Percentiles rank a stretch among this genome's conserved stretches.
Evolutionary conservation across 495 filamentous ascomycete species (phyloP).

Genomic region (Penicillium verhagenii): DNA sequence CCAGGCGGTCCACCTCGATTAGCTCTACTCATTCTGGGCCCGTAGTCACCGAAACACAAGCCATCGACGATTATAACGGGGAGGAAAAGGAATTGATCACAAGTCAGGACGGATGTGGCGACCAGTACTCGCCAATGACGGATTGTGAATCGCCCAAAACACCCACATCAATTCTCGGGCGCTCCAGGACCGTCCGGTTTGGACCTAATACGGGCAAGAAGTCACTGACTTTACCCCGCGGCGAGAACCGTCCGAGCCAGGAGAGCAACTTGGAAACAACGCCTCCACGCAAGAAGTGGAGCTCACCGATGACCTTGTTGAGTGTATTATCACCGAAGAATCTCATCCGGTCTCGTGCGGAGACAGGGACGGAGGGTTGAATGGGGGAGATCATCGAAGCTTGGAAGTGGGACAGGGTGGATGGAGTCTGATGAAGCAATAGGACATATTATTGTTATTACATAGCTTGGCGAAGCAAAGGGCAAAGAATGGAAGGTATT

Average conservation of each 20-base stretch:
- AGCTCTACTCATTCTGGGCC: slow-evolving; percentile 15
- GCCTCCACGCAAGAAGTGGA: slow-evolving; percentile 29
- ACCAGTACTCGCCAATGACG: slow-evolving; percentile 8
- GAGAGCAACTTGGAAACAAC: slow-evolving; percentile 11
- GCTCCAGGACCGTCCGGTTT: slow-evolving; percentile 21
- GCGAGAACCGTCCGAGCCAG: slow-evolving; percentile 19
- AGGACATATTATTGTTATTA: slow-evolving; percentile 15
- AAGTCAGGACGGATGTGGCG: slow-evolving; percentile 11
- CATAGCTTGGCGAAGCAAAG: slow-evolving; percentile 11
- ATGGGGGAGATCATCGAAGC: slow-evolving; percentile 38
- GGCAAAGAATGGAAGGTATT: slow-evolving; percentile 18
- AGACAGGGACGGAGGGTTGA: slow-evolving; percentile 60
- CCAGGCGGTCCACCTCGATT: slow-evolving; percentile 34
- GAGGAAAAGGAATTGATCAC: slow-evolving; percentile 16
- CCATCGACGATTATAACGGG: slow-evolving; percentile 11
- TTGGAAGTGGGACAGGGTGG: slow-evolving; percentile 1
- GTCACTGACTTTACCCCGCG: slow-evolving; percentile 15
- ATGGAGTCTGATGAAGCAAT: neutral
- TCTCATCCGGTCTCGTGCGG: slow-evolving; percentile 41
- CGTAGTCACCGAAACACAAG: slow-evolving; percentile 12
- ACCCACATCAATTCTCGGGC: slow-evolving; percentile 13
- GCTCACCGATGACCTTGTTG: slow-evolving; percentile 16
- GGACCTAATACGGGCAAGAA: slow-evolving; percentile 12
- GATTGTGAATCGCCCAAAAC: slow-evolving; percentile 17
- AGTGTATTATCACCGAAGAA: slow-evolving; percentile 23